These are phyloP conservation scores for Fomitiporia mediterranea DNA, from an alignment of 1,284 basidiomycete species.

Conservation along the genomic window DNA sequence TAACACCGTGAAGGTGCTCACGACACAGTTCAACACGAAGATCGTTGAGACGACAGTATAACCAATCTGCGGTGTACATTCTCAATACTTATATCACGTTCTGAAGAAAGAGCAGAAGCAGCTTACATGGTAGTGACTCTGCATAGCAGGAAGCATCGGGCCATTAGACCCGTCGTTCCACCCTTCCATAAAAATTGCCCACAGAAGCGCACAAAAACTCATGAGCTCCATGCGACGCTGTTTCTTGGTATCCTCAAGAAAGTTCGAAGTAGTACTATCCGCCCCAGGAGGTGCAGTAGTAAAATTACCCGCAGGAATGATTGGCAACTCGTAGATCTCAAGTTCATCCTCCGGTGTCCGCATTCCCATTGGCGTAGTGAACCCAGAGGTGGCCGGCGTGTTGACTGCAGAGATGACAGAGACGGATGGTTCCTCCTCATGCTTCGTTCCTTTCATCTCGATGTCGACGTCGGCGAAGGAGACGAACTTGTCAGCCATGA, in stretches of 20 bases:
- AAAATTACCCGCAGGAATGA: neutral
- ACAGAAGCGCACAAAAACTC: constrained; percentile 35
- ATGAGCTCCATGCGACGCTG: constrained; percentile 11
- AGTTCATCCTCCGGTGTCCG: neutral
- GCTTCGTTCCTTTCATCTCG: neutral
- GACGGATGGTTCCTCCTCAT: neutral
- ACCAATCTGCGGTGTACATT: constrained; percentile 33
- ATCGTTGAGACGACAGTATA: constrained; percentile 46
- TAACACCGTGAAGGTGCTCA: constrained; percentile 25
- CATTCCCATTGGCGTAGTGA: neutral
- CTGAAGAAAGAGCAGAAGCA: neutral
- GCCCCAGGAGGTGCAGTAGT: neutral
- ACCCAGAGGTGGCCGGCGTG: neutral
- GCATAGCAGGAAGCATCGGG: constrained; percentile 54
- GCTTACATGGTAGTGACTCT: constrained; percentile 47
- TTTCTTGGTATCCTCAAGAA: neutral
- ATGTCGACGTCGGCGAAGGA: constrained; percentile 4
- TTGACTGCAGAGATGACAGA: neutral
- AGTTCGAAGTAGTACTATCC: neutral
- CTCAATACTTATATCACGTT: neutral
- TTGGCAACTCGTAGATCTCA: neutral
- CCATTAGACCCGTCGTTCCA: constrained; percentile 64
- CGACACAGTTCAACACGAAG: constrained; percentile 43
- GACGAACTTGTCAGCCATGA: constrained; percentile 1
- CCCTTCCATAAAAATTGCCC: constrained; percentile 43